Evolutionary conservation across 2,329 filamentous ascomycete species (phyloP).

Genomic region (Aspergillus hortae): DNA sequence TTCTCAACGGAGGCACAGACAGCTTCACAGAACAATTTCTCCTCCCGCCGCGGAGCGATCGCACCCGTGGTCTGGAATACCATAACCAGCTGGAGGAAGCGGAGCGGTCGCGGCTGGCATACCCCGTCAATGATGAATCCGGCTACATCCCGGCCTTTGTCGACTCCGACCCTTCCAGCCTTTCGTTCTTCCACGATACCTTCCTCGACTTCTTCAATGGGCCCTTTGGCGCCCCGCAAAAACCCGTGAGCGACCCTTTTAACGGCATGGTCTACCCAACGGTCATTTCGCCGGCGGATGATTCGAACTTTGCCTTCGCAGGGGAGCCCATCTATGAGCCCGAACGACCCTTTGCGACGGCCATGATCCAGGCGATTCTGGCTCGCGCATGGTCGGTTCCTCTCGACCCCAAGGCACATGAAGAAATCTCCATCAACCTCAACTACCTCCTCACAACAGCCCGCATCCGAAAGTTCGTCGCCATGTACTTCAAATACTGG

Average conservation of each 20-base stretch:
- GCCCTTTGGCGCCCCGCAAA: constrained; percentile 29
- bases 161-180: constrained; percentile 21
- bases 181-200: constrained; percentile 33
- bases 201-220: constrained; percentile 38
- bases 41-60: constrained; percentile 40
- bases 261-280: constrained; percentile 18
- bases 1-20: constrained; percentile 44
- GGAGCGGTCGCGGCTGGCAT: constrained; percentile 15
- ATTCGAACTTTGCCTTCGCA: constrained; percentile 16
- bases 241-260: constrained; percentile 19
- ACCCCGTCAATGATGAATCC: constrained; percentile 13
- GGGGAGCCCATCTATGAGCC: constrained; percentile 29
- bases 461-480: constrained; percentile 40
- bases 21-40: constrained; percentile 45
- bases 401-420: constrained; percentile 35
- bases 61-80: constrained; percentile 33
- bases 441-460: constrained; percentile 40
- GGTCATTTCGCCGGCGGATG: constrained; percentile 15
- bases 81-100: constrained; percentile 29
- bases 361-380: constrained; percentile 39
- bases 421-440: constrained; percentile 37
- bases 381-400: constrained; percentile 37
- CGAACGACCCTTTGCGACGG: constrained; percentile 35
- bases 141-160: constrained; percentile 19
- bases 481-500: constrained; percentile 45